Base-by-base conservation (phyloP, 805 yeast species). In the Yarrowia sp. region DNA sequence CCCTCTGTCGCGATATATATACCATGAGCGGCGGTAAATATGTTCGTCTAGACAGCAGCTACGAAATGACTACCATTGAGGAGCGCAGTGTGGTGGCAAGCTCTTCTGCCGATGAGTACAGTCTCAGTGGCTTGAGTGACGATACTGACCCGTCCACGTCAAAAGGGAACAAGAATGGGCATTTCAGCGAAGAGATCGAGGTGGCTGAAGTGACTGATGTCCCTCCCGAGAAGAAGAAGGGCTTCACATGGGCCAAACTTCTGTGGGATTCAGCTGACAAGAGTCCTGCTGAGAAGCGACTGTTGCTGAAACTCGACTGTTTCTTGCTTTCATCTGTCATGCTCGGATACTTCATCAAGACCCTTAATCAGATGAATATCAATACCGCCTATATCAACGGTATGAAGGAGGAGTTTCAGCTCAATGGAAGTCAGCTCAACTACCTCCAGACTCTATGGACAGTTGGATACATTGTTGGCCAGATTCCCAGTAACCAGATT, bases 311-410 rank as follows among this genome's bases (percentile, higher is more conserved):
- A 65, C 73, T 80, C 33, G 82, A 80, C 70, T 73, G 75, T 50
- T 81, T 81, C 69, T 71, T 82, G 46, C 71, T 82, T 46, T 74
- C 78, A 34, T 81, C 83, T 2, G 76, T 83, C 1, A 79, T 81
- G 77, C 71, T 80, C 58, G 85, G 84, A 1, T 82, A 82, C 71
- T 83, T 82, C 71, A 79, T 81, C 70, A 83, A 82, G 73, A 80
- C 78, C 9, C 52, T 52, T 34, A 52, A 52, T 20, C 58, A 77
- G 70, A 73, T 73, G 43, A 82, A 83, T 71, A 73, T 83, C 34
- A 76, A 79, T 15, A 81, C 82, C 1, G 85, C 86, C 0, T 82
- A 81, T 70, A 78, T 82, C 44, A 82, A 81, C 70, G 85, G 85
- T 9, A 77, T 81, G 85, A 76, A 78, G 66, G 84, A 82, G 71